Percentiles rank a stretch among this genome's conserved stretches.
These are phyloP conservation scores for Geosmithia putterillii DNA, from an alignment of 2,329 filamentous ascomycete species.

Conservation along the genomic window DNA sequence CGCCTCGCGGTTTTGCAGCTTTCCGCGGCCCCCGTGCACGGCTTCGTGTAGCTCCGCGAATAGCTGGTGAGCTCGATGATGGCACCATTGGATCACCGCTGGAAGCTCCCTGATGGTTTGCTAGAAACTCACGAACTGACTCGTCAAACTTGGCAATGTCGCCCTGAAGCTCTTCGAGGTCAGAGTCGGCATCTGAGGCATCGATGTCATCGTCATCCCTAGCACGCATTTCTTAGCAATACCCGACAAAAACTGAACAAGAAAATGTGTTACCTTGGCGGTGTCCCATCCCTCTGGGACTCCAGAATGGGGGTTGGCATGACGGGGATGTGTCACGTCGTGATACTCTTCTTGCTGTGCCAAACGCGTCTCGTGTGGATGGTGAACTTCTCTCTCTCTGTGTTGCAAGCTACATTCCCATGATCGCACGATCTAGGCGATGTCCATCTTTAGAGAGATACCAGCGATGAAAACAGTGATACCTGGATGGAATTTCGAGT, in stretches of 20 bases:
- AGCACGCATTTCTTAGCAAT: background rate
- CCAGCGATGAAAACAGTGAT: too few relatives aligned
- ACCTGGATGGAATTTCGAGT: too few relatives aligned
- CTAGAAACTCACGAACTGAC: slow-evolving; percentile 26
- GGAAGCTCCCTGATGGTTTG: slow-evolving; percentile 16
- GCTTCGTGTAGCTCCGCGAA: slow-evolving; percentile 7
- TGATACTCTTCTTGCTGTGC: background rate
- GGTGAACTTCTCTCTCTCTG: background rate
- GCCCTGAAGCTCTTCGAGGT: slow-evolving; percentile 28
- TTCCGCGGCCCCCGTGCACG: slow-evolving; percentile 37
- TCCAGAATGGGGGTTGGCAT: background rate
- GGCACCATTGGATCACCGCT: slow-evolving; percentile 6
- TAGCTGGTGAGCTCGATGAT: slow-evolving; percentile 2
- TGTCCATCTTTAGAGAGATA: background rate
- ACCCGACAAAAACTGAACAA: background rate
- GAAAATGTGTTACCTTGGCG: background rate
- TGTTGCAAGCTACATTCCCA: background rate
- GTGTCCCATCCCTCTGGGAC: background rate
- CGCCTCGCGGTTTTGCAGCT: slow-evolving; percentile 54
- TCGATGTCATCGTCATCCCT: slow-evolving; percentile 11
- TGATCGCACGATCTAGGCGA: background rate
- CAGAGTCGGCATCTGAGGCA: slow-evolving; percentile 28
- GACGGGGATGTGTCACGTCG: background rate
- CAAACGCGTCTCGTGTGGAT: background rate
- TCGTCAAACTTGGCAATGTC: slow-evolving; percentile 30